Evolutionary conservation across 208 protist species (phyloP), one percentile per base, ranked within the genome.

Genomic region (Trypanosomatidae sp.): DNA sequence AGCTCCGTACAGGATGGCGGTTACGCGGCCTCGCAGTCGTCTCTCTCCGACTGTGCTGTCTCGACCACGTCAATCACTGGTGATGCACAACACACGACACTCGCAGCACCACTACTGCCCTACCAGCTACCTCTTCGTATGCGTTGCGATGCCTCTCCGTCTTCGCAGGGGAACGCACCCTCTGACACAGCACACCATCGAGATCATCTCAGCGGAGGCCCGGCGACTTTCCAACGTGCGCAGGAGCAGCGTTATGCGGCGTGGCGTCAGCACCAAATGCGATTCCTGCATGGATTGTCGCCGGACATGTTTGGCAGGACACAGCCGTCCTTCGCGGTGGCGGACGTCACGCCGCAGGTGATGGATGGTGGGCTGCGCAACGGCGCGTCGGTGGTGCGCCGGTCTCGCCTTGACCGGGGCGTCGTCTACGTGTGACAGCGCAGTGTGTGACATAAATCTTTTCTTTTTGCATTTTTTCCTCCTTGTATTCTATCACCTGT

Each of bases 221-320:
- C n/a, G n/a, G 66, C 13, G 44, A 33, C 62, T 3, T 71, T 78
- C 66, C n/a, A 71, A 15, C 50, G 70, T 12, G 69, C 58, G 52
- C 79, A 78, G 30, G 79, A 52, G n/a, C 30, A 44, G n/a, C 69
- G 69, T 0, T 79, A 84, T 46, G 62, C 66, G n/a, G 39, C 71
- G 52, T 74, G 74, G 67, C 80, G 77, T 49, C n/a, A 52, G 17
- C 74, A 67, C 25, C 77, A 82, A 55, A 47, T 43, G 17, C 41
- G 47, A 6, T 64, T 71, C 13, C 69, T 86, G 56, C 77, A 83
- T 36, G n/a, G 53, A 62, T 50, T 83, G 30, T 62, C 70, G 7
- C 82, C 82, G 8, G 82, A 86, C 59, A 60, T 86, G 74, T 86
- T 70, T 70, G 64, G 60, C 30, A 74, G 78, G 39, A 62, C 69